Conservation (phyloP, 2,329 filamentous ascomycete species). For the Phaeoacremonium minimum region DNA sequence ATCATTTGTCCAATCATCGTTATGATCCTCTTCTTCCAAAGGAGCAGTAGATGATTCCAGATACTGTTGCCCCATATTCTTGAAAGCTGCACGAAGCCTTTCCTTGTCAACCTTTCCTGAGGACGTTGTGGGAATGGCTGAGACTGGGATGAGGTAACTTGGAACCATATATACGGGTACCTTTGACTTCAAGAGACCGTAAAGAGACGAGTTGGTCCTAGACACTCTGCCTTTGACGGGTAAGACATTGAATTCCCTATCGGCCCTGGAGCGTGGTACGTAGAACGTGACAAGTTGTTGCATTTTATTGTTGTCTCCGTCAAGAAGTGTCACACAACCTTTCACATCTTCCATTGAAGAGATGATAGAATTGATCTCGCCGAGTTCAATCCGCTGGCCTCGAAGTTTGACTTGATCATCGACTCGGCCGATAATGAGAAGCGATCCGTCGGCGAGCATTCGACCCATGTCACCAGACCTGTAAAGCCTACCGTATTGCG, state of each 20-base stretch:
- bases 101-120: slow-evolving; percentile 71
- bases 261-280: slow-evolving; percentile 34
- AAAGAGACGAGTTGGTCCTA: slow-evolving; percentile 40
- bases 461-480: slow-evolving; percentile 79
- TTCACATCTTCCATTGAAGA: slow-evolving; percentile 44
- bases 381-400: slow-evolving; percentile 74
- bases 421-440: slow-evolving; percentile 68
- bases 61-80: slow-evolving; percentile 34
- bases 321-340: slow-evolving; percentile 62
- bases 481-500: slow-evolving; percentile 68
- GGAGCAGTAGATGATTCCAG: slow-evolving; percentile 24
- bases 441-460: slow-evolving; percentile 70
- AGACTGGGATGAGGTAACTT: slow-evolving; percentile 66
- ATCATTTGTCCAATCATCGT: slow-evolving; percentile 42
- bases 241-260: slow-evolving; percentile 28
- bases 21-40: slow-evolving; percentile 20
- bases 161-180: slow-evolving; percentile 80
- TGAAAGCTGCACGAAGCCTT: slow-evolving; percentile 44
- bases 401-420: slow-evolving; percentile 81
- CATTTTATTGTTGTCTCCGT: slow-evolving; percentile 27
- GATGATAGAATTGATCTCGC: slow-evolving; percentile 66
- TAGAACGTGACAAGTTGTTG: slow-evolving; percentile 65
- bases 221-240: slow-evolving; percentile 23
- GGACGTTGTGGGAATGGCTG: slow-evolving; percentile 63
- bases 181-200: slow-evolving; percentile 44